Evolutionary conservation across 2,329 filamentous ascomycete genomes (phyloP).

Genomic region (Claviceps spartinae): DNA sequence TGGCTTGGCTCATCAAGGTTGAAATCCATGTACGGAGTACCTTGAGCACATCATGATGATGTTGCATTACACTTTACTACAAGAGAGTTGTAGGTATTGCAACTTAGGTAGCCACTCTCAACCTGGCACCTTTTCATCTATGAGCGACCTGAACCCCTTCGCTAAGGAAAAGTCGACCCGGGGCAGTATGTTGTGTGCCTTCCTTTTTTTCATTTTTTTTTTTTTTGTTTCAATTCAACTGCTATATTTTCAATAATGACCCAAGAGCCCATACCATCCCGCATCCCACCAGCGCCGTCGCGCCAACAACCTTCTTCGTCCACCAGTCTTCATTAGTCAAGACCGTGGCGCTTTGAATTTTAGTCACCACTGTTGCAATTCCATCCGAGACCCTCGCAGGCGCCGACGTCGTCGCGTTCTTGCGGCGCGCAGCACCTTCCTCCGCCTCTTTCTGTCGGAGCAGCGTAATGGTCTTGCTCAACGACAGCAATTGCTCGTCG

Average conservation of each 20-base stretch:
- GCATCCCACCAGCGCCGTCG: constrained; percentile 47
- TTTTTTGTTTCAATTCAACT: background rate
- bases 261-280: constrained; percentile 44
- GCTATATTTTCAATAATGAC: constrained; percentile 31
- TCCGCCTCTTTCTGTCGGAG: constrained; percentile 36
- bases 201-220: background rate
- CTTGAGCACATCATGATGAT: background rate
- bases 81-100: background rate
- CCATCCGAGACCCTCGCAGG: constrained; percentile 17
- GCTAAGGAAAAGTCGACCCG: background rate
- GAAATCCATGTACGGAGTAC: background rate
- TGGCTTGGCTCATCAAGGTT: background rate
- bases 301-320: constrained; percentile 50
- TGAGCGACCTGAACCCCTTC: background rate
- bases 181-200: background rate
- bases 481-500: constrained; percentile 62
- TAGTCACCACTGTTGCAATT: constrained; percentile 28
- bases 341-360: constrained; percentile 13
- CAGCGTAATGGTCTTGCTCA: constrained; percentile 53
- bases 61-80: background rate
- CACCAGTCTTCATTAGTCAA: constrained; percentile 54
- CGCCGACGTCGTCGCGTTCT: constrained; percentile 11
- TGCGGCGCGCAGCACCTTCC: constrained; percentile 21
- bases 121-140: background rate
- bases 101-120: too few species aligned